These are phyloP conservation scores for Tuber borchii DNA, from an alignment of 495 filamentous ascomycete species.

Conservation along the genomic window DNA sequence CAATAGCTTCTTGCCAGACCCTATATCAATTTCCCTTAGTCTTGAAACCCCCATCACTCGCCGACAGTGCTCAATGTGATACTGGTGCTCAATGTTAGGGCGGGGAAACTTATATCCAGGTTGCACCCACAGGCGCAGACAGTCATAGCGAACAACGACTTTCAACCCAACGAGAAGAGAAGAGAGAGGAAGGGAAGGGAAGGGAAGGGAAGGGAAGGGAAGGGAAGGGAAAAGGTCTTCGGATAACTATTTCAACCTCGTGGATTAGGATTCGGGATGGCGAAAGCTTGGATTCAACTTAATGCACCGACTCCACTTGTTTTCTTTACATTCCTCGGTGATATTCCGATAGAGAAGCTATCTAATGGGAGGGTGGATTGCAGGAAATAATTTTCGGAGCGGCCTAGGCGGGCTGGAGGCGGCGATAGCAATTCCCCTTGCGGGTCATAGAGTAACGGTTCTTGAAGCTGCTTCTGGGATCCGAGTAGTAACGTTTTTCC, in stretches of 20 bases:
- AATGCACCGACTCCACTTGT: not conserved
- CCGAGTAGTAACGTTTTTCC: conserved; percentile 47
- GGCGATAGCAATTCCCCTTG: conserved; percentile 55
- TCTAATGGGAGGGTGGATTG: conserved; percentile 10
- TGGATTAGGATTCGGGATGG: not conserved
- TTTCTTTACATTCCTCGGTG: not conserved
- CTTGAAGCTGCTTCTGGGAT: conserved; percentile 59
- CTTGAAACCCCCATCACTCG: not conserved
- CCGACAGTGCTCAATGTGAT: not conserved
- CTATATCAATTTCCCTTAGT: not conserved
- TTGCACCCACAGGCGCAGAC: not conserved
- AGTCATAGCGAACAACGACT: not conserved
- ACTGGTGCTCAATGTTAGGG: not conserved
- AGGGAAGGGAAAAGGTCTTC: too few species aligned
- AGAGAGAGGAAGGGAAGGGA: too few species aligned
- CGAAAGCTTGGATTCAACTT: not conserved
- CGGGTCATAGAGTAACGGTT: conserved; percentile 57
- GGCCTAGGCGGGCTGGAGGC: conserved; percentile 63
- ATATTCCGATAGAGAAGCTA: not conserved
- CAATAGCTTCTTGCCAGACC: too few species aligned
- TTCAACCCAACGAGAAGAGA: too few species aligned
- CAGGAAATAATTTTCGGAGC: conserved; percentile 58
- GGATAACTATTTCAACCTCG: not conserved
- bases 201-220: too few species aligned
- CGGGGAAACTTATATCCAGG: not conserved